Evolutionary conservation across 2,329 filamentous ascomycete genomes (phyloP).

Genomic region (Hysterium pulicare): DNA sequence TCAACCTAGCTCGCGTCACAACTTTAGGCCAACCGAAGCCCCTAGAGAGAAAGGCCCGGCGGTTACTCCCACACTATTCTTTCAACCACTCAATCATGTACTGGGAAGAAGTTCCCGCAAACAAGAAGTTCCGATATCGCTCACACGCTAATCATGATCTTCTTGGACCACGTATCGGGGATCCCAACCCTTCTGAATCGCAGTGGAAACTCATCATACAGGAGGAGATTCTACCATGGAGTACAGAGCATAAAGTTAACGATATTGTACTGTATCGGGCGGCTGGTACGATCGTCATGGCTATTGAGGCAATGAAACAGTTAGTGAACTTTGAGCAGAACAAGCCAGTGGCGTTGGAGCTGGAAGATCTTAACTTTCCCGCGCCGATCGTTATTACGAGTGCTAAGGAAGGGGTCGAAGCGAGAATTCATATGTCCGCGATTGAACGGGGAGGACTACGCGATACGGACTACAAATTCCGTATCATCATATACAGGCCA

Average conservation of each 20-base stretch:
- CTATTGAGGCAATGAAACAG: slow-evolving; percentile 29
- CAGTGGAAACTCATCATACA: slow-evolving; percentile 20
- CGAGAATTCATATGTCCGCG: slow-evolving; percentile 1
- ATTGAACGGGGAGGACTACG: background rate
- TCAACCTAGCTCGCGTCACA: slow-evolving; percentile 7
- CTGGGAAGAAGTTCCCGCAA: slow-evolving; percentile 19
- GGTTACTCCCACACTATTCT: slow-evolving; percentile 18
- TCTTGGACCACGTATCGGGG: slow-evolving; percentile 8
- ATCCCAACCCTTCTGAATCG: slow-evolving; percentile 2
- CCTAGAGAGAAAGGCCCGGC: background rate
- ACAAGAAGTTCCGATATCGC: slow-evolving; percentile 14
- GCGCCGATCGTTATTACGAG: slow-evolving; percentile 9
- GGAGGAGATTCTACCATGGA: slow-evolving; percentile 19
- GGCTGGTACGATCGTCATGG: slow-evolving; percentile 31
- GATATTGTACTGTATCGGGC: slow-evolving; percentile 27
- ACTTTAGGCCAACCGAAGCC: slow-evolving; percentile 13
- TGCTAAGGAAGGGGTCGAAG: slow-evolving; percentile 1
- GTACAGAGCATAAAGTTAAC: slow-evolving; percentile 19
- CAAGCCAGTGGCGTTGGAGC: slow-evolving; percentile 8
- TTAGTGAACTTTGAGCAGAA: slow-evolving; percentile 1
- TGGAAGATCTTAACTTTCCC: slow-evolving; percentile 6
- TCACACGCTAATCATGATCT: slow-evolving; percentile 10
- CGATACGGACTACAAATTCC: slow-evolving; percentile 2
- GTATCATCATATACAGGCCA: background rate
- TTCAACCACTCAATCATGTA: slow-evolving; percentile 23